Conservation (phyloP, 441 rosid genomes). For the Croton setiger region DNA sequence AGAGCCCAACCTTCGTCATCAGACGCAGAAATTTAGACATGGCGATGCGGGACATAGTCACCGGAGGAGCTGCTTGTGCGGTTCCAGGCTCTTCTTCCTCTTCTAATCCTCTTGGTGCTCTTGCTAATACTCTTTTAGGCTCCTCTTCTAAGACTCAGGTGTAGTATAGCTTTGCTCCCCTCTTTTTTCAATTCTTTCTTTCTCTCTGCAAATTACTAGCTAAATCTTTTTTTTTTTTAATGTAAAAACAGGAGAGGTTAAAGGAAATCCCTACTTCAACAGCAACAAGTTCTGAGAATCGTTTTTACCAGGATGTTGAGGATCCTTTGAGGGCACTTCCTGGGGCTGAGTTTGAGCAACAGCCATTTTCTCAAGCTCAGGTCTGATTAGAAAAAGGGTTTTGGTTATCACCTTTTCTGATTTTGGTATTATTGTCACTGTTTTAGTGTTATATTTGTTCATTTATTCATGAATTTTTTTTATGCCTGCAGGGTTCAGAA, state of each 20-base stretch:
- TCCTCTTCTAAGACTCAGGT: conserved; percentile 95
- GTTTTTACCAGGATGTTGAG: conserved; percentile 43
- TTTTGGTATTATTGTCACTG: not conserved
- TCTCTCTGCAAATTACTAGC: not conserved
- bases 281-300: conserved; percentile 41
- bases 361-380: conserved; percentile 56
- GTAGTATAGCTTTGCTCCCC: conserved; percentile 12
- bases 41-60: conserved; percentile 93
- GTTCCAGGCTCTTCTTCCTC: conserved; percentile 86
- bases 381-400: conserved; percentile 25
- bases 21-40: conserved; percentile 23
- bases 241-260: conserved; percentile 60
- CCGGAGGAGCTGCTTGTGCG: conserved; percentile 93
- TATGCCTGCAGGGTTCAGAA: conserved; percentile 53
- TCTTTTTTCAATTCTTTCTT: not conserved
- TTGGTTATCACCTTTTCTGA: not conserved
- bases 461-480: not conserved
- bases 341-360: conserved; percentile 74
- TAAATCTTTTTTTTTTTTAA: not conserved
- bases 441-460: not conserved
- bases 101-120: conserved; percentile 87
- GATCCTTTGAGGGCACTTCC: conserved; percentile 65
- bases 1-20: not conserved
- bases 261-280: conserved; percentile 70
- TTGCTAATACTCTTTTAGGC: conserved; percentile 84